Evolutionary conservation across 805 yeast genomes (phyloP), one percentile per base, ranked within the genome.

Genomic region (Kuraishia piskuri): DNA sequence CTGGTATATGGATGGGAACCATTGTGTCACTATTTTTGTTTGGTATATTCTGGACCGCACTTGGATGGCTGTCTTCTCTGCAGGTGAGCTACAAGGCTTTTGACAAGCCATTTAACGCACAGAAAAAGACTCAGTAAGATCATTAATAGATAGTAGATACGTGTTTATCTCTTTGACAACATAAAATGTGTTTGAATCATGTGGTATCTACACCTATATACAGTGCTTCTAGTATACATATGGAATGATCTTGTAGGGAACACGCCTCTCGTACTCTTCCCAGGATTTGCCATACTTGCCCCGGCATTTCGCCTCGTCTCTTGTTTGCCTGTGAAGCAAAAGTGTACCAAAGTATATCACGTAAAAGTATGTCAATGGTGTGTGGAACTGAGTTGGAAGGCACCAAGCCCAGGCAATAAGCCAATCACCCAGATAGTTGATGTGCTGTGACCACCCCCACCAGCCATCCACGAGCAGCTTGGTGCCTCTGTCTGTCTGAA

Each of bases 381-480:
- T 85, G 55, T 74, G 75, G 60, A 84, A 79, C 10, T 96, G 96
- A 1, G 97, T 89, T 9, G 96, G 85, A 57, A 94, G 73, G 68
- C 97, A 90, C 96, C 96, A 92, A 48, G 95, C 82, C 73, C 88
- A 76, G 0, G 97, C 89, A 63, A 90, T 84, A 46, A 94, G 66
- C 91, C 97, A 90, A 71, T 94, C 99, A 47, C 99, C 99, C 55
- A 91, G 78, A 69, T 94, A 94, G 66, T 94, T 94, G 64, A 89
- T 90, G 67, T 94, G 99, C 59, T 96, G 96, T 6, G 96, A 83
- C 20, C 75, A 67, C 1, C 86, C 87, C 99, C 99, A 94, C 99
- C 98, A 94, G 2, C 98, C 97, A 62, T 90, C 94, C 53, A 83
- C 79, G 48, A 94, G 71, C 58, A 94, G 76, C 63, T 81, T 87